phyloP scores from a whole-genome alignment of 2,329 filamentous ascomycete species.

The Diaporthe ampelina region DNA sequence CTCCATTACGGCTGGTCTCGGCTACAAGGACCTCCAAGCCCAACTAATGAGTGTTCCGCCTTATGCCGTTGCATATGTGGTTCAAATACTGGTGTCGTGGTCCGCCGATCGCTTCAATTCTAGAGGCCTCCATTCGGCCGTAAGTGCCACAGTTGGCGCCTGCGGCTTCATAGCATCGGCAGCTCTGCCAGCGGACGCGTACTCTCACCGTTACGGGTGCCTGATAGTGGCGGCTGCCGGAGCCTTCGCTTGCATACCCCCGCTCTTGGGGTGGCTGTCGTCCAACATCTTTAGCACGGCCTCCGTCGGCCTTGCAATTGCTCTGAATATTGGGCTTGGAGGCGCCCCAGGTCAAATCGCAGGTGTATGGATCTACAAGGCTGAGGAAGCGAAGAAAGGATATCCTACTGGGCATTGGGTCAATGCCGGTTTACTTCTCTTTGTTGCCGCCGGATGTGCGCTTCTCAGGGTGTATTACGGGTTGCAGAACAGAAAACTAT shows the following conservation, averaged over 20 bases:
- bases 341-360: constrained; percentile 79
- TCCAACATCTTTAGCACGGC: constrained; percentile 77
- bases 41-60: constrained; percentile 78
- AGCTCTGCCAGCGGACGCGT: constrained; percentile 71
- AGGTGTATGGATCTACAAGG: constrained; percentile 81
- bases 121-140: constrained; percentile 60
- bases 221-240: constrained; percentile 77
- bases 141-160: constrained; percentile 59
- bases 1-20: constrained; percentile 66
- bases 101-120: constrained; percentile 75
- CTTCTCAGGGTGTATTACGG: constrained; percentile 70
- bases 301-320: constrained; percentile 77
- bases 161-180: constrained; percentile 73
- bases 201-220: constrained; percentile 74
- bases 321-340: constrained; percentile 76
- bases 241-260: constrained; percentile 77
- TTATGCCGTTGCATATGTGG: constrained; percentile 67
- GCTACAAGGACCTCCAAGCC: constrained; percentile 59
- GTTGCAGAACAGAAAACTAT: constrained; percentile 57
- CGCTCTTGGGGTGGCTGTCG: constrained; percentile 78
- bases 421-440: constrained; percentile 72
- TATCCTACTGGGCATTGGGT: constrained; percentile 81
- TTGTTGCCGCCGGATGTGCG: constrained; percentile 69
- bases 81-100: constrained; percentile 62
- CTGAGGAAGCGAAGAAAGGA: constrained; percentile 69